Evolutionary conservation across 176 grass and related monocot genomes (phyloP), one percentile per base, ranked within the genome.

Genomic region (Musa itinerans): DNA sequence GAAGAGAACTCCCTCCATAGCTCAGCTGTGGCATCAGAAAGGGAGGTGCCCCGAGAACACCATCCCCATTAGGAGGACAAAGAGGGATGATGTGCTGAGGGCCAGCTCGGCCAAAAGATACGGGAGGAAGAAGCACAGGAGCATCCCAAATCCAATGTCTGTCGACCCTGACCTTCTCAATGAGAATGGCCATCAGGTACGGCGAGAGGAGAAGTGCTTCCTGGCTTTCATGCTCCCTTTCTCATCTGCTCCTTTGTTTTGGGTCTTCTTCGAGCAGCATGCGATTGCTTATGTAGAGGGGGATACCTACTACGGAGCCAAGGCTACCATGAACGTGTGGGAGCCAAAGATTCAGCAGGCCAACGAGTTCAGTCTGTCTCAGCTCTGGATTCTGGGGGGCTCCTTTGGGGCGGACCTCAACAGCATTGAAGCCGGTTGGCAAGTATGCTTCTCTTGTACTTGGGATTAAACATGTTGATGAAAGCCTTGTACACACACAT

Each of bases 291-390:
- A 74, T 58, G 72, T 58, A 56, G 23, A 34, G 24, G 72, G 72
- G 23, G 72, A 56, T 34, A 17, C 19, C 11, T 74, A 74, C 24
- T 57, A 74, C 17, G 72, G 72, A 34, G 53, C 72, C 15, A 74
- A 58, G 52, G 53, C 72, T 11, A 58, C 53, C 72, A 58, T 74
- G 7, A 74, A 74, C 57, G 72, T 74, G 9, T 74, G 72, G 72
- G 24, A 74, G 52, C 72, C 72, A 29, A 74, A 52, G 4, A 15
- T 74, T 15, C 22, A 74, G 53, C 23, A 74, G 16, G 8, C 48
- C 48, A 71, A 74, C 57, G 72, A 74, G 53, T 74, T 74, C 72
- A 74, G 72, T 74, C 53, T 74, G 52, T 74, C 72, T 17, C 72
- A 74, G 20, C 9, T 74, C 8, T 74, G 72, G 72, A 16, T 74